Conservation (phyloP, 352 stramenopile species). For the Phytophthora litchii region DNA sequence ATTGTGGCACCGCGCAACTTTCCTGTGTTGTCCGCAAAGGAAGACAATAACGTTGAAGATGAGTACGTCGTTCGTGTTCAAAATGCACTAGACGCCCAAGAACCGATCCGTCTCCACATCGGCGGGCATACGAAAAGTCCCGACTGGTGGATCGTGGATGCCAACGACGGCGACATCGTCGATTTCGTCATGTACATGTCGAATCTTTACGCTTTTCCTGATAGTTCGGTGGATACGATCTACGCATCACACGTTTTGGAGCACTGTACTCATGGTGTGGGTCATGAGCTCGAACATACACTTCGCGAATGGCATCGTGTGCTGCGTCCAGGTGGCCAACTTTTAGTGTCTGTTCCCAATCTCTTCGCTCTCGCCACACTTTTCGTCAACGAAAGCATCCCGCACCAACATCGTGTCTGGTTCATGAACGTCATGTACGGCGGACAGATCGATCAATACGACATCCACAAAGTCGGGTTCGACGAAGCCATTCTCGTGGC, state of each 20-base stretch:
- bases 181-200: conserved; percentile 74
- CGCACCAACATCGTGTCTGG: conserved; percentile 53
- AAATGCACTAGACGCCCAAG: conserved; percentile 27
- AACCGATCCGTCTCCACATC: conserved; percentile 66
- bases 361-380: conserved; percentile 61
- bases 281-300: conserved; percentile 50
- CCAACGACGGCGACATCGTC: conserved; percentile 46
- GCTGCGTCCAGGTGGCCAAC: conserved; percentile 52
- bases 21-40: conserved; percentile 41
- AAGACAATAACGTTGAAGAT: conserved; percentile 37
- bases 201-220: conserved; percentile 70
- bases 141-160: conserved; percentile 80
- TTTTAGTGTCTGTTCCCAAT: conserved; percentile 74
- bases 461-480: conserved; percentile 85
- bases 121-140: conserved; percentile 46
- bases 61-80: conserved; percentile 48
- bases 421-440: conserved; percentile 84
- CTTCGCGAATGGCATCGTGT: conserved; percentile 79
- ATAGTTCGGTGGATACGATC: conserved; percentile 59
- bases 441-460: conserved; percentile 65
- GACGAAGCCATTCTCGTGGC: conserved; percentile 52
- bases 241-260: conserved; percentile 85
- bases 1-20: conserved; percentile 36
- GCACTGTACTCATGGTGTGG: conserved; percentile 67
- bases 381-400: conserved; percentile 61